A percentile compares a stretch with the other conserved stretches of the same genome.
These are phyloP conservation scores for Carpinus viminea DNA, from an alignment of 306 rosid species.

Conservation along the genomic window DNA sequence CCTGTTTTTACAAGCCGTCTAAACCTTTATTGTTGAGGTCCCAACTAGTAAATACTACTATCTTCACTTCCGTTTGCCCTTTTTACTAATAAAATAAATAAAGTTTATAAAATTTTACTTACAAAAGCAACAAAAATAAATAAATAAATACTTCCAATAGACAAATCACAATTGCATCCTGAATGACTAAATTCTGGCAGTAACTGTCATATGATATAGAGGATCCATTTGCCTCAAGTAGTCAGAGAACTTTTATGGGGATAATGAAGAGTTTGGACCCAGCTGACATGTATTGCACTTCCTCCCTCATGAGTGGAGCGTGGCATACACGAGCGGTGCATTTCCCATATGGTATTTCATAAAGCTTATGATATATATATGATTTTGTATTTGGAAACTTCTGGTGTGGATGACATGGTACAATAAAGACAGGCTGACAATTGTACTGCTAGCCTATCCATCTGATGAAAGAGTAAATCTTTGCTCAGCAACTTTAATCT, in stretches of 20 bases:
- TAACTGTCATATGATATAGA: neutral
- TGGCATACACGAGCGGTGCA: conserved; percentile 10
- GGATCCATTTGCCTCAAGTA: conserved; percentile 4
- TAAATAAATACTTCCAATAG: too few relatives aligned
- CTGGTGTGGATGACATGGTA: neutral
- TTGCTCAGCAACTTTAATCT: neutral
- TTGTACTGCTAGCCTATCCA: conserved; percentile 23
- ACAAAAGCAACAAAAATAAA: neutral
- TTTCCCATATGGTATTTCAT: conserved; percentile 9
- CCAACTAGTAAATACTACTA: too few relatives aligned
- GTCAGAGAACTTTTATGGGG: neutral
- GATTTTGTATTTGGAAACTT: conserved; percentile 17
- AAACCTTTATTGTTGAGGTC: too few relatives aligned
- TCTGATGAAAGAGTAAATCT: conserved; percentile 7
- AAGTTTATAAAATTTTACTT: too few relatives aligned
- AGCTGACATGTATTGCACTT: conserved; percentile 24
- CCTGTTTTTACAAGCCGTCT: too few relatives aligned
- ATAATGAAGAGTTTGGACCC: conserved; percentile 13
- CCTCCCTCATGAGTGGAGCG: conserved; percentile 29
- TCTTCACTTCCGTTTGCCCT: too few relatives aligned
- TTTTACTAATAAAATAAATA: too few relatives aligned
- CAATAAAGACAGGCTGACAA: conserved; percentile 16
- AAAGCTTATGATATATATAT: conserved; percentile 10
- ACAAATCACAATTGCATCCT: neutral
- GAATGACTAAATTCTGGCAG: neutral